A percentile compares a stretch with the other conserved stretches of the same genome.
Evolutionary conservation across 2,329 filamentous ascomycete species (phyloP).

Genomic region (Ceratocystis colombiana): DNA sequence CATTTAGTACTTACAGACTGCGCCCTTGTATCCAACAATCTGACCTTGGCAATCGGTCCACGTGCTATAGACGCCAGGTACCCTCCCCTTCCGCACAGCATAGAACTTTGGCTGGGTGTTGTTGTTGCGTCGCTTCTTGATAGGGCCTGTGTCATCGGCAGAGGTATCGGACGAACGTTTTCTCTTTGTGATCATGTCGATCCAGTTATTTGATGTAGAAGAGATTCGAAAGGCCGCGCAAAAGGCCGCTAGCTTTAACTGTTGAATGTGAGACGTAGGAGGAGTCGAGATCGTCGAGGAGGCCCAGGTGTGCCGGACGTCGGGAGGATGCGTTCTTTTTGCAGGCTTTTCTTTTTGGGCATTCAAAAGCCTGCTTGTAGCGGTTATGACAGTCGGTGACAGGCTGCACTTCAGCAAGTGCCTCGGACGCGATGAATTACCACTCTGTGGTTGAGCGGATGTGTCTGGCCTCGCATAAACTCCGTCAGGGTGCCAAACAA

Average conservation of each 20-base stretch:
- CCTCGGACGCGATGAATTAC: not conserved
- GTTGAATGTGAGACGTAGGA: not conserved
- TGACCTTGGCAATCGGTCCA: conserved; percentile 54
- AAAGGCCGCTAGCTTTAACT: not conserved
- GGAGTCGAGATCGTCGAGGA: not conserved
- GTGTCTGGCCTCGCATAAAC: not conserved
- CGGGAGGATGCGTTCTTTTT: conserved; percentile 6
- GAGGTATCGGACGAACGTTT: not conserved
- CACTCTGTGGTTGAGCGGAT: not conserved
- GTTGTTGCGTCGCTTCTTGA: conserved; percentile 41
- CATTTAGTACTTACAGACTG: conserved; percentile 49
- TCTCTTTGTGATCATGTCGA: conserved; percentile 3
- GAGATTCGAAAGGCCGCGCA: not conserved
- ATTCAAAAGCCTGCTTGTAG: not conserved
- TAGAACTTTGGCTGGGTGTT: conserved; percentile 49
- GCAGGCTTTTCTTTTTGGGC: not conserved
- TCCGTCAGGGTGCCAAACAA: not conserved
- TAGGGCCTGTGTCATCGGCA: conserved; percentile 5
- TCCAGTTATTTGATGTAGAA: not conserved
- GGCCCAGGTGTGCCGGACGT: not conserved
- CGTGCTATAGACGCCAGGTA: conserved; percentile 51
- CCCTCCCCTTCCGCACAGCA: conserved; percentile 48
- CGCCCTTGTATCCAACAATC: conserved; percentile 52
- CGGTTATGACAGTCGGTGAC: not conserved
- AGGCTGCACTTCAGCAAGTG: not conserved